These are phyloP conservation scores for Cercophora samala DNA, from an alignment of 495 filamentous ascomycete species.

Conservation along the genomic window DNA sequence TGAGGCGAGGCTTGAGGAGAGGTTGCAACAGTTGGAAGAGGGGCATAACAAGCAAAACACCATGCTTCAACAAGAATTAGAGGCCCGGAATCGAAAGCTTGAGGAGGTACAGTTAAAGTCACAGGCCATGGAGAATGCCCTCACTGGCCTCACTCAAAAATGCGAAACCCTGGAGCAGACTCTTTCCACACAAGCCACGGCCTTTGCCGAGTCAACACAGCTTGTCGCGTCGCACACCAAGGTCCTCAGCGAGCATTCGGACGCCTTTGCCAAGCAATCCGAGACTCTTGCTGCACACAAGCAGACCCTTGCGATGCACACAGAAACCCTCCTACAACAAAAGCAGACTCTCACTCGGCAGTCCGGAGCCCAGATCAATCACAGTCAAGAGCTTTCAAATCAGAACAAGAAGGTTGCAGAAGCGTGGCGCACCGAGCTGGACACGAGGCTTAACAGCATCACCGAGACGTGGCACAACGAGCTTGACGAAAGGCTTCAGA, in stretches of 20 bases:
- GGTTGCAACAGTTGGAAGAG: not conserved
- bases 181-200: not conserved
- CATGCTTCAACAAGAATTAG: not conserved
- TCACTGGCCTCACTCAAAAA: not conserved
- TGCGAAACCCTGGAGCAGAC: not conserved
- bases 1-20: not conserved
- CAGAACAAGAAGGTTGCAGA: not conserved
- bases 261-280: not conserved
- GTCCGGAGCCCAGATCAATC: not conserved
- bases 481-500: not conserved
- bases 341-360: not conserved
- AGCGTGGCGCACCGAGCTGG: not conserved
- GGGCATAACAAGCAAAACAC: not conserved
- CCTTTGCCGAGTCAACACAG: not conserved
- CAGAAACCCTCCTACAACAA: not conserved
- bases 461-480: not conserved
- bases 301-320: not conserved
- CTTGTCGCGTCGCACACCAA: not conserved
- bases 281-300: not conserved
- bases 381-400: not conserved
- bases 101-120: not conserved
- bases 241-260: not conserved
- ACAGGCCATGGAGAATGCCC: not conserved
- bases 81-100: not conserved
- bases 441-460: not conserved